Percentiles rank a stretch among this genome's conserved stretches.
Conservation (phyloP, 2,329 filamentous ascomycete species). For the Trichophyton simii region DNA sequence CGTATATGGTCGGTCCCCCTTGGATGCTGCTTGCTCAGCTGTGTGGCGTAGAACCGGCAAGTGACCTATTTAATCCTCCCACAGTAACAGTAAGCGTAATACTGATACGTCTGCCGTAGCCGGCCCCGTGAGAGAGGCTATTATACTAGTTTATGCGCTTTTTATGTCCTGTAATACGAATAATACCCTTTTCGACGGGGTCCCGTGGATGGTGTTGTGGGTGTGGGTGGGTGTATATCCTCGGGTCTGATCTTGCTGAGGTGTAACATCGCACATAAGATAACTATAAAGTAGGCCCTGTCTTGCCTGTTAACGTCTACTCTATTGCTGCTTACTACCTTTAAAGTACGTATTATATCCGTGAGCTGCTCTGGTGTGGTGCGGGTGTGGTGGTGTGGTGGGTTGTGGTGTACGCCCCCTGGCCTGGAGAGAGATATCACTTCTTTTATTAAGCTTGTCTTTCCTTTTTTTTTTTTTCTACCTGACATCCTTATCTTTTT, state of each 20-base stretch:
- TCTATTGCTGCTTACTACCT: neutral
- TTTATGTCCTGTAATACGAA: slow-evolving; percentile 1
- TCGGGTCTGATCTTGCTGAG: too few relatives aligned
- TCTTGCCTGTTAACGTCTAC: neutral
- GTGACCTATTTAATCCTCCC: neutral
- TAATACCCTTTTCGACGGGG: neutral
- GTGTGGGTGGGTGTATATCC: neutral
- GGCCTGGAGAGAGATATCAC: neutral
- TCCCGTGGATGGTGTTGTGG: neutral
- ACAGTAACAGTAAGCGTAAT: neutral
- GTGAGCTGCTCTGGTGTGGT: neutral
- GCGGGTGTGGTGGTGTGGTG: too few relatives aligned
- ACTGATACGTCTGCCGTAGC: neutral
- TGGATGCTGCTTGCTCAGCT: neutral
- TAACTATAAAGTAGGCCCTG: neutral
- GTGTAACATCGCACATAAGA: neutral
- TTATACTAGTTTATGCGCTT: neutral
- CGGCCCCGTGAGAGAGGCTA: neutral
- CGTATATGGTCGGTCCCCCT: neutral
- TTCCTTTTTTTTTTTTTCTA: too few relatives aligned
- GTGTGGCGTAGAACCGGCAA: neutral
- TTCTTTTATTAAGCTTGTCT: neutral
- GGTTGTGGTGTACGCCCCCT: neutral
- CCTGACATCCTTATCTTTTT: neutral
- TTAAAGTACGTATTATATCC: neutral